Conservation (phyloP, 148 eudicot species). For the Fagopyrum tataricum region DNA sequence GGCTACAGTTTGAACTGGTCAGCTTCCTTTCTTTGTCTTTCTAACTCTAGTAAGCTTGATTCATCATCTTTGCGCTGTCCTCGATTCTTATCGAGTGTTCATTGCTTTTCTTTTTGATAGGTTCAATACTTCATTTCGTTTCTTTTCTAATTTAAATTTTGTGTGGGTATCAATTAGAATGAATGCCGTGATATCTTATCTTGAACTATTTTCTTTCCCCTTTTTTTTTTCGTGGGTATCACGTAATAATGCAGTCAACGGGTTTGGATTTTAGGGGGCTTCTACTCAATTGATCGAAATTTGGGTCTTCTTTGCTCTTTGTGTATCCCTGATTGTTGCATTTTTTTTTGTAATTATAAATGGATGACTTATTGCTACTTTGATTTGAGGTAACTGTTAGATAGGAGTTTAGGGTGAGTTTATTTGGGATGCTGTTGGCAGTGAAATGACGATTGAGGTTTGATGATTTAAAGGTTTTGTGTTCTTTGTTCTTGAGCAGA, state of each 20-base stretch:
- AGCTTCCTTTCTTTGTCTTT: background rate
- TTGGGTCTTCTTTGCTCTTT: background rate
- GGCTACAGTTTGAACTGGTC: slow-evolving; percentile 2
- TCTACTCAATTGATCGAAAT: background rate
- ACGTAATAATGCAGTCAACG: slow-evolving; percentile 2
- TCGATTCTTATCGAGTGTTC: background rate
- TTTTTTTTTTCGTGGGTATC: background rate
- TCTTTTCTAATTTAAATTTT: background rate
- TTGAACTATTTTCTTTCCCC: slow-evolving; percentile 4
- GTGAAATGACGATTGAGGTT: background rate
- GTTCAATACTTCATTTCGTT: no score
- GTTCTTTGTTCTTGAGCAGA: slow-evolving; percentile 5
- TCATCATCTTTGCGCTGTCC: background rate
- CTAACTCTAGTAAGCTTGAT: background rate
- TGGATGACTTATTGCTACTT: background rate
- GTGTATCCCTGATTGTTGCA: background rate
- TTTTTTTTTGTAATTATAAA: background rate
- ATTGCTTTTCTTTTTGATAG: no score
- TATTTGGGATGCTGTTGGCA: background rate
- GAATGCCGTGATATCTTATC: background rate
- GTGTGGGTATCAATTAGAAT: background rate
- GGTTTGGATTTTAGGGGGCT: background rate
- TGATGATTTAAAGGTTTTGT: background rate
- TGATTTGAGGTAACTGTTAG: background rate
- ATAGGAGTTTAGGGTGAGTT: background rate